Percentiles rank a stretch among this genome's conserved stretches.
These are phyloP conservation scores for Thielaviopsis ethacetica DNA, from an alignment of 2,329 filamentous ascomycete genomes.

Conservation along the genomic window DNA sequence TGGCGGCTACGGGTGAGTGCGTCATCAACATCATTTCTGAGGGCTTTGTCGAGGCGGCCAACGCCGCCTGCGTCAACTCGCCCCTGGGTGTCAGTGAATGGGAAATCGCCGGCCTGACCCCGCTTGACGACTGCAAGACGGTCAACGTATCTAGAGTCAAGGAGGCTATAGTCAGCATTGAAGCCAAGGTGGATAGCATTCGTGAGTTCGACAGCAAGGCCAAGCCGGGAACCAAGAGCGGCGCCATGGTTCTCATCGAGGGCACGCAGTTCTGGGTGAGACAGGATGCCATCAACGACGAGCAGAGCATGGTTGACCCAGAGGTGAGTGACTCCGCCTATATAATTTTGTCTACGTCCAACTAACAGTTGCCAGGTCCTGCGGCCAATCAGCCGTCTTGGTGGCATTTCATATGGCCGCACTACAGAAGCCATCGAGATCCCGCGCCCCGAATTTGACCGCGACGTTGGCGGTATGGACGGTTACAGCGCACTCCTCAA, in stretches of 20 bases:
- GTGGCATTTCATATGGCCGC: constrained; percentile 73
- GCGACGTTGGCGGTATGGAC: constrained; percentile 35
- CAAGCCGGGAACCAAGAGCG: constrained; percentile 56
- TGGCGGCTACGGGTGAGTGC: constrained; percentile 57
- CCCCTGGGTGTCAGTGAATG: constrained; percentile 68
- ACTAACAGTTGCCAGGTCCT: constrained; percentile 34
- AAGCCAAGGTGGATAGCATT: constrained; percentile 59
- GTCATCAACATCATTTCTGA: constrained; percentile 79
- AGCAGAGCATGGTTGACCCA: constrained; percentile 57
- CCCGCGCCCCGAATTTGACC: constrained; percentile 40
- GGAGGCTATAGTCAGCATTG: constrained; percentile 70
- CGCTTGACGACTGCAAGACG: constrained; percentile 42
- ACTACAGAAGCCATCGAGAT: constrained; percentile 56
- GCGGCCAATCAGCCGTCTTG: constrained; percentile 59
- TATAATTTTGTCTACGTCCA: background rate
- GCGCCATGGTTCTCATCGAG: constrained; percentile 62
- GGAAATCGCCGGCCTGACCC: constrained; percentile 60
- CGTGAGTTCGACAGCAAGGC: constrained; percentile 62
- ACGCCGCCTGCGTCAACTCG: constrained; percentile 61
- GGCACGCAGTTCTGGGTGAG: constrained; percentile 77
- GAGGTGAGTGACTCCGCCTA: constrained; percentile 26
- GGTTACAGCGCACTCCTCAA: constrained; percentile 34
- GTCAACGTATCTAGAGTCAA: constrained; percentile 59
- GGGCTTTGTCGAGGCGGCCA: constrained; percentile 74
- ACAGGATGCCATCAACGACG: constrained; percentile 73